Evolutionary conservation across 768 basidiomycete species (phyloP).

Genomic region (Chalciporus piperatus): DNA sequence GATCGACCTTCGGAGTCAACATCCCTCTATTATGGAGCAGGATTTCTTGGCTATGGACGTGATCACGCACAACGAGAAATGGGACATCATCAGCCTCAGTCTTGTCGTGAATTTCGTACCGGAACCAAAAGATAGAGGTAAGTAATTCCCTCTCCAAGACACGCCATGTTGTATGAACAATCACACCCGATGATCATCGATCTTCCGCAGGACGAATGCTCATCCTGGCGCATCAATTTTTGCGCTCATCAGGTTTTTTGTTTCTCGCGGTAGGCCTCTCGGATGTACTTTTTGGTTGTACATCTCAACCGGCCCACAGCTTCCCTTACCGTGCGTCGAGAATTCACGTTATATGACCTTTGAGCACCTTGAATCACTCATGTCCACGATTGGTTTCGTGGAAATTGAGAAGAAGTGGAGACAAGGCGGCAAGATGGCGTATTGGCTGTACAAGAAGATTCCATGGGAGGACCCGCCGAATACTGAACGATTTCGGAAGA

Average conservation of each 20-base stretch:
- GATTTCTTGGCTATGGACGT: constrained; percentile 73
- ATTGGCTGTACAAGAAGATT: constrained; percentile 73
- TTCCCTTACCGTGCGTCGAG: constrained; percentile 79
- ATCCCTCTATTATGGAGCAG: constrained; percentile 79
- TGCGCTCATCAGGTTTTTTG: constrained; percentile 53
- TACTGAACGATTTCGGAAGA: constrained; percentile 44
- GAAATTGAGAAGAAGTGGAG: constrained; percentile 61
- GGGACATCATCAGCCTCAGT: constrained; percentile 83
- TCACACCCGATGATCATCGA: background rate
- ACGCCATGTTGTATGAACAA: background rate
- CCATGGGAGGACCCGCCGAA: background rate
- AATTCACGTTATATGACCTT: constrained; percentile 84
- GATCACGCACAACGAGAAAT: constrained; percentile 48
- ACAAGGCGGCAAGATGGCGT: constrained; percentile 77
- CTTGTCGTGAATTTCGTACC: constrained; percentile 90
- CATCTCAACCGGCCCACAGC: constrained; percentile 39
- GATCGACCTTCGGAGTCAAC: constrained; percentile 82
- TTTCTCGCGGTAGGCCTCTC: constrained; percentile 63
- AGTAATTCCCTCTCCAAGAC: background rate
- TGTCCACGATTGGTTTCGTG: constrained; percentile 62
- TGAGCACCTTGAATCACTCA: constrained; percentile 53
- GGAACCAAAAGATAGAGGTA: constrained; percentile 72
- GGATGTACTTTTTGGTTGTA: background rate
- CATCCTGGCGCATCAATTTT: constrained; percentile 52
- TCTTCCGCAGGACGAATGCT: constrained; percentile 67